Conservation (phyloP, 2,329 filamentous ascomycete genomes). For the Colletotrichum viniferum region DNA sequence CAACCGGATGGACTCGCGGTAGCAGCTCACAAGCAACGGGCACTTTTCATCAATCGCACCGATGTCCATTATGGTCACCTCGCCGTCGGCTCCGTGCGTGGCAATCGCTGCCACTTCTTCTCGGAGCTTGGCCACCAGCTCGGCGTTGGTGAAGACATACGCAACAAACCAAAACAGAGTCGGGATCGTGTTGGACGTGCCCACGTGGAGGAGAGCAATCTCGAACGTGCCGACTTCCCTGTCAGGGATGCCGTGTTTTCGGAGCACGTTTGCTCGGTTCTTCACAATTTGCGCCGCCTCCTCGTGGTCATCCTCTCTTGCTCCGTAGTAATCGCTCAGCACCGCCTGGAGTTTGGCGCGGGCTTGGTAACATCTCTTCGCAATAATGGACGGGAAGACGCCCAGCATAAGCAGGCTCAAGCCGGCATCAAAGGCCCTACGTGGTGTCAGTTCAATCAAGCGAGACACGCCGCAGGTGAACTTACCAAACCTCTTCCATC, state of each 20-base stretch:
- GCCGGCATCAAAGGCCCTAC: neutral
- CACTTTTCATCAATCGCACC: constrained; percentile 39
- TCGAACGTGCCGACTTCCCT: constrained; percentile 34
- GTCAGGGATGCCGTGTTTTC: constrained; percentile 31
- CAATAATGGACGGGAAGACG: constrained; percentile 32
- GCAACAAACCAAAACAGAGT: constrained; percentile 40
- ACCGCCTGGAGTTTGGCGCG: constrained; percentile 28
- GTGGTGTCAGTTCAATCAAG: neutral
- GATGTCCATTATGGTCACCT: constrained; percentile 38
- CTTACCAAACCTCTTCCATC: constrained; percentile 36
- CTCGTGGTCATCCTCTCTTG: constrained; percentile 28
- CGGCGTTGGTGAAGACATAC: constrained; percentile 30
- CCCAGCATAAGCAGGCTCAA: constrained; percentile 24
- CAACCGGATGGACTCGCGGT: constrained; percentile 49
- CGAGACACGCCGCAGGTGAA: neutral
- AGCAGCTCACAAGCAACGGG: constrained; percentile 48
- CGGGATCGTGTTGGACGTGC: constrained; percentile 39
- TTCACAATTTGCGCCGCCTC: constrained; percentile 30
- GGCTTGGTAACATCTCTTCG: constrained; percentile 32
- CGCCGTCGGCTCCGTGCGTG: neutral
- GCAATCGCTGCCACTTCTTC: constrained; percentile 26
- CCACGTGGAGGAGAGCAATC: constrained; percentile 30
- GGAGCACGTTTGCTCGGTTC: constrained; percentile 30
- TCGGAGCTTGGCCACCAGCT: constrained; percentile 28
- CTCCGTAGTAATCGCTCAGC: constrained; percentile 35